Conservation (phyloP, 2,329 filamentous ascomycete genomes). For the Bipolaris zeicola region DNA sequence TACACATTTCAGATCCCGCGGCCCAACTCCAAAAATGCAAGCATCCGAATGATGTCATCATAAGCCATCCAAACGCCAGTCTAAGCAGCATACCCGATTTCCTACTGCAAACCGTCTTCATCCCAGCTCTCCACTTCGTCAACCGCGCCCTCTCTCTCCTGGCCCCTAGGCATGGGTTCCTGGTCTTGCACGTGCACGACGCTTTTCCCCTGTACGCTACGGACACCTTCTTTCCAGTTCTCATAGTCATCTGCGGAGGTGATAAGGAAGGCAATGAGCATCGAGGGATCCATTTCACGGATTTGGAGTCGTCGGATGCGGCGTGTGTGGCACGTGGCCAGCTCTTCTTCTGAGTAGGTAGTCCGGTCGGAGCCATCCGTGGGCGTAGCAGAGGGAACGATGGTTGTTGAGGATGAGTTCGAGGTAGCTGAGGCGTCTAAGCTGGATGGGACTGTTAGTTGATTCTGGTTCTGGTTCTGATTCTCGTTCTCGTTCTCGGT, state of each 20-base stretch:
- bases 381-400: constrained; percentile 18
- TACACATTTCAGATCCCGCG: constrained; percentile 18
- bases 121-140: constrained; percentile 91
- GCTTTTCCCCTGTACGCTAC: constrained; percentile 72
- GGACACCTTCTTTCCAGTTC: constrained; percentile 78
- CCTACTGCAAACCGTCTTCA: constrained; percentile 48
- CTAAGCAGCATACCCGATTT: neutral
- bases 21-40: constrained; percentile 13
- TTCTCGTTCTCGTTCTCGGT: neutral
- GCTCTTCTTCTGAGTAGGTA: constrained; percentile 71
- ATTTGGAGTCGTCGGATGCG: constrained; percentile 82
- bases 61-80: constrained; percentile 4
- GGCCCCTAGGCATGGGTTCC: constrained; percentile 60
- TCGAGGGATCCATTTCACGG: constrained; percentile 95
- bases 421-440: constrained; percentile 19
- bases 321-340: constrained; percentile 85
- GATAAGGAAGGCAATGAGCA: constrained; percentile 94
- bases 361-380: constrained; percentile 22
- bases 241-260: constrained; percentile 81
- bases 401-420: constrained; percentile 30
- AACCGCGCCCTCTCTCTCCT: constrained; percentile 73
- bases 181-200: constrained; percentile 83
- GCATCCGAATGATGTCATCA: constrained; percentile 8
- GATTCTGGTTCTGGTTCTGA: neutral
- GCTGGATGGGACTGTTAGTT: neutral